phyloP scores from a whole-genome alignment of 2,329 filamentous ascomycete species.

The Xylaria sp. region DNA sequence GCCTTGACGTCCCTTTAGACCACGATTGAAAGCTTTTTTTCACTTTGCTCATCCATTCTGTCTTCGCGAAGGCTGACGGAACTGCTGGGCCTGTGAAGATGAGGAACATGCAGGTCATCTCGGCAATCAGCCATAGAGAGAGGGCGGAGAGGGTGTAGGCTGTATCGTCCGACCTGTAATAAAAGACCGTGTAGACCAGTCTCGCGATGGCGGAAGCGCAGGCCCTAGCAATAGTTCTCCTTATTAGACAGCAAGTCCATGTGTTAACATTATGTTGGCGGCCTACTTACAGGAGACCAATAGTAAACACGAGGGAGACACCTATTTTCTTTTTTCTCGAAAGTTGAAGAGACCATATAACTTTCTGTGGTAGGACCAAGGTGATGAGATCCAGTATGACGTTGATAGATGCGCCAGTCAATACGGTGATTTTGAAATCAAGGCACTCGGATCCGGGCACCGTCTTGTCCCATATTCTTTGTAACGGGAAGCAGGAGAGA shows the following conservation, averaged over 20 bases:
- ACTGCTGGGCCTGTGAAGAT: slow-evolving; percentile 33
- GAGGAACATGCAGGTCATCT: slow-evolving; percentile 52
- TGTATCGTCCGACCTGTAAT: slow-evolving; percentile 35
- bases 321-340: slow-evolving; percentile 49
- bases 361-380: slow-evolving; percentile 47
- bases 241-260: neutral
- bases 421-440: slow-evolving; percentile 47
- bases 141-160: slow-evolving; percentile 45
- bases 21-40: too few relatives aligned
- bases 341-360: slow-evolving; percentile 48
- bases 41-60: neutral
- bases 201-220: slow-evolving; percentile 46
- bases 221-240: slow-evolving; percentile 37
- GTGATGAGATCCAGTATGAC: slow-evolving; percentile 50
- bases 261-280: too few relatives aligned
- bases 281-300: slow-evolving; percentile 49
- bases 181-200: slow-evolving; percentile 39
- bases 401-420: slow-evolving; percentile 50
- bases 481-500: slow-evolving; percentile 38
- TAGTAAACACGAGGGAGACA: slow-evolving; percentile 46
- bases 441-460: slow-evolving; percentile 43
- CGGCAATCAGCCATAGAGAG: slow-evolving; percentile 48
- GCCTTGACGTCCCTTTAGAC: too few relatives aligned
- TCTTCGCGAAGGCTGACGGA: neutral
- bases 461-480: slow-evolving; percentile 36